These are phyloP conservation scores for Ganoderma sinense DNA, from an alignment of 1,284 basidiomycete species.

Conservation along the genomic window DNA sequence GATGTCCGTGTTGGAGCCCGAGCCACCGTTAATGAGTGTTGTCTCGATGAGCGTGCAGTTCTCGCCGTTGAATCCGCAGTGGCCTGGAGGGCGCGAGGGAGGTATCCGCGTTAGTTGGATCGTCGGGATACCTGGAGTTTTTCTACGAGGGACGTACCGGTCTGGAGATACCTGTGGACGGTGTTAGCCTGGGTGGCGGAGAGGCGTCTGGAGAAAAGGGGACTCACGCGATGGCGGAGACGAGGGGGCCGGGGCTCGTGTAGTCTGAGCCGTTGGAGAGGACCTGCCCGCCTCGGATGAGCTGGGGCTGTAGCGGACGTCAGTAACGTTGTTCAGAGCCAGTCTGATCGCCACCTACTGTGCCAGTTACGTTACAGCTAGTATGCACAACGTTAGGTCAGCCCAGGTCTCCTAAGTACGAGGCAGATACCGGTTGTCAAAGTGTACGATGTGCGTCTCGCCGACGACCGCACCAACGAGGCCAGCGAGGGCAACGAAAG, in stretches of 20 bases:
- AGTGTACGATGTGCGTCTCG: slow-evolving; percentile 46
- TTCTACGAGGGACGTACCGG: slow-evolving; percentile 27
- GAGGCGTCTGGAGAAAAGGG: background rate
- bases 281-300: background rate
- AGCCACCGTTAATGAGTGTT: slow-evolving; percentile 48
- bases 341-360: slow-evolving; percentile 32
- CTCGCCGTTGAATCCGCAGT: slow-evolving; percentile 52
- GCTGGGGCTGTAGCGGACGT: background rate
- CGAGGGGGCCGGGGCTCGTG: background rate
- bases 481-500: slow-evolving; percentile 35
- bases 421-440: slow-evolving; percentile 42
- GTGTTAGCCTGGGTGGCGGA: background rate
- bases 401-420: background rate
- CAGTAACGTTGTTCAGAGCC: background rate
- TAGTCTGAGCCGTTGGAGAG: background rate
- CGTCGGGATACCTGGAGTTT: background rate
- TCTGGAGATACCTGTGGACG: slow-evolving; percentile 39
- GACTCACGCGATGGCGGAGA: slow-evolving; percentile 3
- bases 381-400: background rate
- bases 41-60: slow-evolving; percentile 50
- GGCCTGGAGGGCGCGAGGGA: slow-evolving; percentile 21
- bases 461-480: slow-evolving; percentile 38
- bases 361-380: slow-evolving; percentile 48
- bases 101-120: background rate
- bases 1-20: slow-evolving; percentile 50